These are phyloP conservation scores for Baorangia bicolor DNA, from an alignment of 768 basidiomycete genomes.

Conservation along the genomic window DNA sequence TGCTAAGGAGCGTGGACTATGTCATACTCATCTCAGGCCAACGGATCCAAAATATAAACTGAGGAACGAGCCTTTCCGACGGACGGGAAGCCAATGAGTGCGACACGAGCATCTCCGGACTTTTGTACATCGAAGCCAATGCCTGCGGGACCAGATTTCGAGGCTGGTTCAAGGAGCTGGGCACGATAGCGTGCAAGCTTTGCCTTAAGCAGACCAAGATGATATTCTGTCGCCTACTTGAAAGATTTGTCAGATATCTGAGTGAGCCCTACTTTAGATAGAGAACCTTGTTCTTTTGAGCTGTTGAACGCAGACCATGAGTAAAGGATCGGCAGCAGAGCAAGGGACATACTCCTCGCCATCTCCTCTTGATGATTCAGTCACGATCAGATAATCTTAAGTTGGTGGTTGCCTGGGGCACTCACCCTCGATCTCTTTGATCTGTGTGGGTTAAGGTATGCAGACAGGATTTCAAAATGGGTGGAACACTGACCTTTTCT, in stretches of 20 bases:
- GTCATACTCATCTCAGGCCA: constrained; percentile 3
- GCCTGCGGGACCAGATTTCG: constrained; percentile 78
- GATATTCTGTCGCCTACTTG: constrained; percentile 85
- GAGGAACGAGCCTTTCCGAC: constrained; percentile 69
- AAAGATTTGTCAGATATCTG: constrained; percentile 11
- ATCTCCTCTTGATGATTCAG: constrained; percentile 74
- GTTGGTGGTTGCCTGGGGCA: background rate
- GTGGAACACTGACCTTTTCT: constrained; percentile 69
- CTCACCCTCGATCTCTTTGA: constrained; percentile 95
- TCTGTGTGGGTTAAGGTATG: constrained; percentile 45
- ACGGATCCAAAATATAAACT: background rate
- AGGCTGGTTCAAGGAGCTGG: constrained; percentile 87
- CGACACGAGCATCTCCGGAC: constrained; percentile 86
- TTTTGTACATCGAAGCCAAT: constrained; percentile 89
- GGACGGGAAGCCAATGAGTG: constrained; percentile 93
- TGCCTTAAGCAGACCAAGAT: constrained; percentile 90
- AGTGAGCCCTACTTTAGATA: background rate
- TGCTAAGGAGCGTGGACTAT: constrained; percentile 88
- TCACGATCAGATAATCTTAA: constrained; percentile 9
- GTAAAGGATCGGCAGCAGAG: background rate
- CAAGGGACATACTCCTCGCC: constrained; percentile 80
- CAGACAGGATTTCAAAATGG: background rate
- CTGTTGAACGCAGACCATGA: constrained; percentile 36
- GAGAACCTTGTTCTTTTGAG: constrained; percentile 93
- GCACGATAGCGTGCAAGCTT: constrained; percentile 94